phyloP scores from a whole-genome alignment of 2,329 filamentous ascomycete genomes.

The Pestalotiopsis sp. region DNA sequence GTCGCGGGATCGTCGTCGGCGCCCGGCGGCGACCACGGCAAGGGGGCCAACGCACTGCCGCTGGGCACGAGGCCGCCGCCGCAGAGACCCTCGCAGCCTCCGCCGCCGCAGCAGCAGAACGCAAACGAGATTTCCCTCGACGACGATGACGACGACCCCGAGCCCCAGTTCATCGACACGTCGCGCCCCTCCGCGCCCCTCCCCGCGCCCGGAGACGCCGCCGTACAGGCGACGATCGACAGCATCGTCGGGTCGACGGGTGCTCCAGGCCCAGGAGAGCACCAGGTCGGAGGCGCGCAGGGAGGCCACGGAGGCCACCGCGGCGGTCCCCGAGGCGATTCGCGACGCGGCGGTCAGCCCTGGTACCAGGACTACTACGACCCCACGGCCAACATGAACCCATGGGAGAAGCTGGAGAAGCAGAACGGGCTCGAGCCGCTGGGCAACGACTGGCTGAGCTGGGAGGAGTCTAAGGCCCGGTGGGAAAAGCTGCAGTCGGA shows the following conservation, averaged over 20 bases:
- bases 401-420: conserved; percentile 65
- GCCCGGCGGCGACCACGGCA: conserved; percentile 23
- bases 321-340: conserved; percentile 17
- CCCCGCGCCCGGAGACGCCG: conserved; percentile 15
- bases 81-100: background rate
- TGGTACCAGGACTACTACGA: conserved; percentile 74
- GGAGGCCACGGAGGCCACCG: conserved; percentile 18
- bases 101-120: conserved; percentile 28
- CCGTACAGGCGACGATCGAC: conserved; percentile 29
- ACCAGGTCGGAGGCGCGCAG: conserved; percentile 4
- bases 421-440: conserved; percentile 42
- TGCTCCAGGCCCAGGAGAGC: background rate
- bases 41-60: conserved; percentile 9
- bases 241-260: conserved; percentile 24
- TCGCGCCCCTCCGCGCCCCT: conserved; percentile 27
- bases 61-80: conserved; percentile 24
- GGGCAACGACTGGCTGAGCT: conserved; percentile 48
- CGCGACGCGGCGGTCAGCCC: conserved; percentile 33
- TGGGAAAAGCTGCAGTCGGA: conserved; percentile 3
- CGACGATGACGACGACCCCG: conserved; percentile 25
- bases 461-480: conserved; percentile 28
- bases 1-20: conserved; percentile 31
- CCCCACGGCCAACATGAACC: conserved; percentile 70
- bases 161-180: conserved; percentile 34
- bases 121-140: conserved; percentile 49